Base-by-base conservation (phyloP, 2,329 filamentous ascomycete species). In the Phaeosphaeriaceae sp. region DNA sequence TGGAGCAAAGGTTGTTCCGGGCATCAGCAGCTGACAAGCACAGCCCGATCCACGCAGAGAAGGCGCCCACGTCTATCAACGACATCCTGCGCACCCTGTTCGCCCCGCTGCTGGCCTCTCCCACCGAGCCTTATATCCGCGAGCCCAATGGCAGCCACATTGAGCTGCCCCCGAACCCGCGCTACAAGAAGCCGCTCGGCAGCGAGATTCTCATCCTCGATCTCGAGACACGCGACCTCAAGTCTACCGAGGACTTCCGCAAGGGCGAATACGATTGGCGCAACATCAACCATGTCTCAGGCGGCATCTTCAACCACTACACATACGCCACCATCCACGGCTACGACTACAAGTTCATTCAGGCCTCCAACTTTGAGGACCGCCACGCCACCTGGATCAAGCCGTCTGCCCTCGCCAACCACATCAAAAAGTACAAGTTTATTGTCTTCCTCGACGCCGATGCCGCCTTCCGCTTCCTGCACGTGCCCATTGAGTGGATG, bases 361-460 rank as follows among this genome's bases (percentile, higher is more conserved):
- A 77, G 43, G 79, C 79, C 1, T 65, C 70, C 47, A 72, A 77
- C 11, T 79, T 80, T 47, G 59, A 75, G 28, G 78, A 80, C 57
- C 78, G 80, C 46, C 76, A 79, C 55, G 74, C 77, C 8, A 83
- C 81, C 22, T 84, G 82, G 82, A 78, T 81, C 63, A 84, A 84
- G 68, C 75, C 75, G 6, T 74, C 70, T 24, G 75, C 76, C 15
- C 67, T 77, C 10, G 74, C 75, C 32, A 76, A 77, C 52, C 64
- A 75, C 46, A 73, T 78, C 63, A 74, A 72, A 17, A 55, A 77
- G 47, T 78, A 77, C 69, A 77, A 82, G 26, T 79, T 82, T 13
- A 80, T 84, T 43, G 76, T 84, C 35, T 83, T 83, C 62, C 70
- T 84, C 40, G 82, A 84, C 59, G 78, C 80, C 21, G 82, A 84